A percentile compares a stretch with the other conserved stretches of the same genome.
phyloP scores from a whole-genome alignment of 2,329 filamentous ascomycete species.

The Botrytis byssoidea region DNA sequence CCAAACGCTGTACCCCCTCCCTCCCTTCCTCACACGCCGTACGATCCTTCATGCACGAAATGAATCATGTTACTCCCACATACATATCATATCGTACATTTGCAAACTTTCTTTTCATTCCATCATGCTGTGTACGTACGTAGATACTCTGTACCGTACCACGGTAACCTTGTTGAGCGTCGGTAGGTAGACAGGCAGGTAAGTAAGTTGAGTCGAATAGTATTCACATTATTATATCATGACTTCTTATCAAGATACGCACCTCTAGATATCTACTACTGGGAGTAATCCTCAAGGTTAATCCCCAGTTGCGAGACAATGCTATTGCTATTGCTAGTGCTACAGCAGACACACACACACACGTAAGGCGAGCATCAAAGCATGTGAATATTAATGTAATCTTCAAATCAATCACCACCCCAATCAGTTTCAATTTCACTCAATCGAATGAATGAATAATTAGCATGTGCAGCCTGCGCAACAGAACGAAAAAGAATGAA shows the following conservation, averaged over 20 bases:
- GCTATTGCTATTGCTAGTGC: neutral
- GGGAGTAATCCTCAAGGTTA: too few relatives aligned
- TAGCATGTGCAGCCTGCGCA: too few relatives aligned
- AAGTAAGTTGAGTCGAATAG: neutral
- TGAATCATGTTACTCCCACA: neutral
- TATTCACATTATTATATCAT: neutral
- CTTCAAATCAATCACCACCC: neutral
- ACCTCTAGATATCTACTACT: too few relatives aligned
- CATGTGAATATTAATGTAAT: neutral
- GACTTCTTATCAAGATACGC: rapidly evolving
- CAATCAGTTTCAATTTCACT: too few relatives aligned
- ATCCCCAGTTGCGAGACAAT: neutral
- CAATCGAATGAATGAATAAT: neutral
- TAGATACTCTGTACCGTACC: neutral
- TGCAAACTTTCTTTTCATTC: neutral
- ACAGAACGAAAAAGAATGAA: neutral
- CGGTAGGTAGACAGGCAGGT: neutral
- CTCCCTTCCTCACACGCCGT: neutral
- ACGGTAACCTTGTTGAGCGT: neutral
- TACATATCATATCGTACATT: neutral
- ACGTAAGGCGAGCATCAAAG: neutral
- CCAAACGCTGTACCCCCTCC: neutral
- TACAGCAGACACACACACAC: neutral
- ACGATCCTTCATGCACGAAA: neutral
- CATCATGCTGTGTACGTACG: neutral